A percentile compares a stretch with the other conserved stretches of the same genome.
Conservation (phyloP, 176 grass and related monocot genomes). For the Carex parvula region DNA sequence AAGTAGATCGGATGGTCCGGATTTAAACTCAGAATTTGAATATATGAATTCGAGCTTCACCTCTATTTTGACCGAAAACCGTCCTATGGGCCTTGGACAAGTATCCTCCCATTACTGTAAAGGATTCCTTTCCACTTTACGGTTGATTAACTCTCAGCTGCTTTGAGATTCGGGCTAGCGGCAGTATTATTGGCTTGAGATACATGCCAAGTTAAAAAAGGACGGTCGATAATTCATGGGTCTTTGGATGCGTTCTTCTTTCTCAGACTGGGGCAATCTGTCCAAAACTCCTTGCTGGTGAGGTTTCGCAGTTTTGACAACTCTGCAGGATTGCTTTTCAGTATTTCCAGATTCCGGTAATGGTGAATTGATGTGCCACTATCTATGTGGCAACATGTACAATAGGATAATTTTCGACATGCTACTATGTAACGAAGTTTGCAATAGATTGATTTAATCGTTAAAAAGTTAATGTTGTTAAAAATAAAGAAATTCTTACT, state of each 20-base stretch:
- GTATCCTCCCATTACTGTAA: too few species aligned
- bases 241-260: slow-evolving; percentile 9
- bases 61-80: neutral
- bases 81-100: neutral
- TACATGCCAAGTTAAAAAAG: too few species aligned
- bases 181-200: too few species aligned
- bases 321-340: neutral
- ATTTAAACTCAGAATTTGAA: too few species aligned
- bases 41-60: neutral
- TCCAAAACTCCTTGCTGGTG: neutral
- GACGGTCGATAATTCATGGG: neutral
- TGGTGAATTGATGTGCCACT: neutral
- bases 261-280: neutral
- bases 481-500: neutral
- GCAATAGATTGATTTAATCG: neutral
- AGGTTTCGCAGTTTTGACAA: neutral
- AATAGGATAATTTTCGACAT: neutral
- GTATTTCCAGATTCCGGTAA: neutral
- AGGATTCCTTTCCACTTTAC: too few species aligned
- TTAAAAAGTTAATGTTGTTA: neutral
- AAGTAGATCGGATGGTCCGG: too few species aligned
- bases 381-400: neutral
- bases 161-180: too few species aligned
- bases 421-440: neutral
- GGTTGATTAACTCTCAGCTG: too few species aligned